These are phyloP conservation scores for Actinomucor elegans DNA, from an alignment of 371 early-diverging fungal genomes.

Conservation along the genomic window DNA sequence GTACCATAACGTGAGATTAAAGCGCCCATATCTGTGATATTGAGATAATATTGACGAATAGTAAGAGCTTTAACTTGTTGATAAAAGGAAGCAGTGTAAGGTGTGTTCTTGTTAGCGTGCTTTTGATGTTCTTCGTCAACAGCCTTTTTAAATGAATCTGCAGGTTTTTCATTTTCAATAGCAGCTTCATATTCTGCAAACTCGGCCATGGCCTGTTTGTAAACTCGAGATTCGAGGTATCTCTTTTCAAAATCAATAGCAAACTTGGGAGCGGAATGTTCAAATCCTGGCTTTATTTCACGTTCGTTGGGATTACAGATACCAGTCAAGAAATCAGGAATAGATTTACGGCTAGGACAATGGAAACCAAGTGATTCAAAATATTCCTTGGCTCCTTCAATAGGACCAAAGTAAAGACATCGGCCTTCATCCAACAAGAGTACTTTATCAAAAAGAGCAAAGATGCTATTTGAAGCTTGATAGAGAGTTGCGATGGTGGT, in stretches of 20 bases:
- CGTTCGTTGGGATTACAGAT: constrained; percentile 67
- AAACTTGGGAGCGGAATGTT: constrained; percentile 45
- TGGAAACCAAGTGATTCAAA: constrained; percentile 62
- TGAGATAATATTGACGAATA: constrained; percentile 63
- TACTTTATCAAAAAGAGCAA: constrained; percentile 66
- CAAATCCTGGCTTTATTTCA: constrained; percentile 53
- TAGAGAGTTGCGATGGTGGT: constrained; percentile 58
- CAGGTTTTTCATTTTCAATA: constrained; percentile 37
- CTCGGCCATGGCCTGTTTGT: constrained; percentile 34
- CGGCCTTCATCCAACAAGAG: constrained; percentile 62
- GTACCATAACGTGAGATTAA: constrained; percentile 62
- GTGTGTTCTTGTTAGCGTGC: constrained; percentile 49
- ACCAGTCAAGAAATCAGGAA: constrained; percentile 79
- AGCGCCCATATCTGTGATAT: constrained; percentile 49
- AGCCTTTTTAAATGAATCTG: constrained; percentile 52
- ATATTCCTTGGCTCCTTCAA: constrained; percentile 46
- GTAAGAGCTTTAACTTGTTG: constrained; percentile 65
- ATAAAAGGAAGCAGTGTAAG: constrained; percentile 63
- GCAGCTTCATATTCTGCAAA: constrained; percentile 42
- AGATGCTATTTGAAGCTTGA: constrained; percentile 68
- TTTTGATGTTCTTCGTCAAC: constrained; percentile 59
- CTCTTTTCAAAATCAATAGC: constrained; percentile 52
- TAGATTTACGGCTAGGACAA: constrained; percentile 75
- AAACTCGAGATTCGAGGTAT: constrained; percentile 44
- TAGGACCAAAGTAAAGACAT: constrained; percentile 64